A percentile compares a stretch with the other conserved stretches of the same genome.
These are phyloP conservation scores for Kodamaea kakaduensis DNA, from an alignment of 805 yeast species.

Conservation along the genomic window DNA sequence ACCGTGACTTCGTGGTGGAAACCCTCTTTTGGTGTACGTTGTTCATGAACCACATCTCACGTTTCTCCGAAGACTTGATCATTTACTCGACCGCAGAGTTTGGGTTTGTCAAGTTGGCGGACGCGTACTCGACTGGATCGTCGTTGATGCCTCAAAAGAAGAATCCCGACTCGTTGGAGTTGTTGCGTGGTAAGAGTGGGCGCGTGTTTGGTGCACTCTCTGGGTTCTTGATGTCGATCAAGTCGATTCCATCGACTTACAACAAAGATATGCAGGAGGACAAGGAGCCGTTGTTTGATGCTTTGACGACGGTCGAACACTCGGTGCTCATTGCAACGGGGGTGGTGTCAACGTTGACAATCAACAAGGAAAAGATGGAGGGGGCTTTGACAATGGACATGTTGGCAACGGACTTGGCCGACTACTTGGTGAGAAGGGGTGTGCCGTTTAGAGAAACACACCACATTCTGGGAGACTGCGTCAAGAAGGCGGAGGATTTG, in stretches of 20 bases:
- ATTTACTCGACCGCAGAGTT: conserved; percentile 97
- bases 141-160: conserved; percentile 99
- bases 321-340: conserved; percentile 94
- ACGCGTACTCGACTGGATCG: conserved; percentile 98
- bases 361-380: conserved; percentile 73
- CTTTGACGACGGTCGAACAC: conserved; percentile 85
- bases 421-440: conserved; percentile 93
- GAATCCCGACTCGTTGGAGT: conserved; percentile 94
- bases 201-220: conserved; percentile 93
- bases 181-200: conserved; percentile 95
- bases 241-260: conserved; percentile 96
- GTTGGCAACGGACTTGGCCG: conserved; percentile 98
- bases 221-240: conserved; percentile 94
- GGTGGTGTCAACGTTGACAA: conserved; percentile 80
- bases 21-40: conserved; percentile 92
- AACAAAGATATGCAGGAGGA: conserved; percentile 99
- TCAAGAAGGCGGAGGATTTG: conserved; percentile 78
- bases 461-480: conserved; percentile 98
- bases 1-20: conserved; percentile 96
- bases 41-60: conserved; percentile 92
- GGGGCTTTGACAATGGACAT: conserved; percentile 95
- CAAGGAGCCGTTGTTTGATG: conserved; percentile 96
- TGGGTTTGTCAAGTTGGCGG: conserved; percentile 89
- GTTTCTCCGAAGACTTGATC: conserved; percentile 91
- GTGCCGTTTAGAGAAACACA: conserved; percentile 99